Base-by-base conservation (phyloP, 257 asterid genomes). In the Fraxinus quadrangulata region DNA sequence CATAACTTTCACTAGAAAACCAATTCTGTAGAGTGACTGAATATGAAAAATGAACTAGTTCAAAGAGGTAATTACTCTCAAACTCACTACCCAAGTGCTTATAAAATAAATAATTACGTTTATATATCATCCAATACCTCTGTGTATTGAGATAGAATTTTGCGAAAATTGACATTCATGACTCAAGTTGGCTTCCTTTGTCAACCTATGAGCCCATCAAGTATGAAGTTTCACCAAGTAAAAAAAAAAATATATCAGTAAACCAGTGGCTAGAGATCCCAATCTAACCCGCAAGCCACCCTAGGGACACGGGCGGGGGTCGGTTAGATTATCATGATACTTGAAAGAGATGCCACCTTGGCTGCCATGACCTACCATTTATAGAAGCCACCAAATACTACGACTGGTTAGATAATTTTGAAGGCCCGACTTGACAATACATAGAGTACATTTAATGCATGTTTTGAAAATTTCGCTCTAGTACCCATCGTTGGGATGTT, bases 341-440 rank as follows among this genome's bases (percentile, higher is more conserved):
- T 10, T 63, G 69, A 63, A 63, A 63, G 69, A 12, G 69, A 63
- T 63, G 69, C 69, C 3, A 63, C 34, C 69, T 63, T 63, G 26
- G 67, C 13, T 7, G 69, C 69, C 69, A 26, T 63, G 69, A 8
- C 68, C 68, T 63, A 63, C 68, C 66, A 56, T 56, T 56, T 56
- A 56, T 19, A 56, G 66, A 63, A 8, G 68, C 33, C 68, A 23
- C 26, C 66, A 56, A n/a, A n/a, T n/a, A 59, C 13, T 21, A 21
- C 1, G 67, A 59, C 26, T 59, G 28, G 28, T 59, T 7, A 59
- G 28, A 21, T 59, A 23, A 63, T 23, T 63, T 24, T 63, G 34
- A 63, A 63, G 33, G 69, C 17, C 33, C 69, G 17, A 63, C 6
- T 24, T 24, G 68, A 63, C 68, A 24, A 23, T 24, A 26, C 33